These are phyloP conservation scores for Starmerella potacharoeniae DNA, from an alignment of 805 yeast genomes.

Conservation along the genomic window DNA sequence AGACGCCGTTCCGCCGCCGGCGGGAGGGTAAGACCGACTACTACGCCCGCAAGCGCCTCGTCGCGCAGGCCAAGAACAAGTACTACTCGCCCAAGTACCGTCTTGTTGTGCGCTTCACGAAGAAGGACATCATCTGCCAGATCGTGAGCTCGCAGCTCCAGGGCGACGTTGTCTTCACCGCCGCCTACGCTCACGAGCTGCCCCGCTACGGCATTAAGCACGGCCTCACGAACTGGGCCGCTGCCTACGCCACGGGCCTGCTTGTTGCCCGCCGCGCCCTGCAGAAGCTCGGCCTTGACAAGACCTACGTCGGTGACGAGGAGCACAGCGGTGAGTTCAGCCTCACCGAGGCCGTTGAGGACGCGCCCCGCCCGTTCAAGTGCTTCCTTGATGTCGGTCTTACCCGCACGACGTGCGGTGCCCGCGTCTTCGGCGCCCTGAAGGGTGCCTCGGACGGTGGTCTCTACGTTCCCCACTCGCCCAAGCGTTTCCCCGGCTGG, in stretches of 20 bases:
- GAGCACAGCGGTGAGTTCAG: slow-evolving; percentile 99
- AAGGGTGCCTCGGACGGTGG: slow-evolving; percentile 99
- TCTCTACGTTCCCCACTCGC: slow-evolving; percentile 96
- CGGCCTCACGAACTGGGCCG: slow-evolving; percentile 99
- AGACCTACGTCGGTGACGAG: slow-evolving; percentile 96
- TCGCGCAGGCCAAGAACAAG: slow-evolving; percentile 99
- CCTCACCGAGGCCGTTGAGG: slow-evolving; percentile 98
- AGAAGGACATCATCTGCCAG: slow-evolving; percentile 98
- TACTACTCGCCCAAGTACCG: slow-evolving; percentile 99
- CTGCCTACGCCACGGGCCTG: slow-evolving; percentile 98
- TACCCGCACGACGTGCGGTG: slow-evolving; percentile 99
- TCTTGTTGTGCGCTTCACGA: slow-evolving; percentile 98
- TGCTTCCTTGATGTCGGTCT: slow-evolving; percentile 98
- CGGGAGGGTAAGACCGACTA: slow-evolving; percentile 99
- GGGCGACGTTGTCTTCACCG: slow-evolving; percentile 91
- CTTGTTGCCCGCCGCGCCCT: slow-evolving; percentile 98
- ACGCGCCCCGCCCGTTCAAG: slow-evolving; percentile 99
- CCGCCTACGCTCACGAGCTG: slow-evolving; percentile 98
- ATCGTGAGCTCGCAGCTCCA: slow-evolving; percentile 91
- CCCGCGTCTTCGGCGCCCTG: slow-evolving; percentile 97
- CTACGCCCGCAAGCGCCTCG: slow-evolving; percentile 99
- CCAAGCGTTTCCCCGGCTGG: slow-evolving; percentile 99
- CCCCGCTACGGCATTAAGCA: slow-evolving; percentile 95
- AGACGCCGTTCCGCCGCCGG: slow-evolving; percentile 99
- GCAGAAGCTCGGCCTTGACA: slow-evolving; percentile 94